Conservation (phyloP, 1,139 yeast genomes). For the Sugiyamaella japonica region DNA sequence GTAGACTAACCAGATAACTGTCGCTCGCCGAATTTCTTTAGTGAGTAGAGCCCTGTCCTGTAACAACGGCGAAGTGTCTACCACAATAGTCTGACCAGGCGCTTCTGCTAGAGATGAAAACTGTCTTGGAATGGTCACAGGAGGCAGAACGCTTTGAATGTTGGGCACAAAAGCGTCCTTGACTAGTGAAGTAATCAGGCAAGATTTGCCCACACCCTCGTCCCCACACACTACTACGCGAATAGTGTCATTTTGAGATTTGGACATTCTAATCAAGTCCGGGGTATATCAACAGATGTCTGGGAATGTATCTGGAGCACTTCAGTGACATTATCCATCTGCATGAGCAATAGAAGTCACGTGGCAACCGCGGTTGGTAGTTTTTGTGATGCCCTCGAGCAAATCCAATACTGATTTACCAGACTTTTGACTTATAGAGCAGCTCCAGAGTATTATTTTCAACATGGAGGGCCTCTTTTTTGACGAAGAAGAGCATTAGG, state of each 20-base stretch:
- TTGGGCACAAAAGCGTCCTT: conserved; percentile 77
- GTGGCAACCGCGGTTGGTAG: neutral
- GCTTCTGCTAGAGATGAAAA: conserved; percentile 55
- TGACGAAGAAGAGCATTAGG: too few relatives aligned
- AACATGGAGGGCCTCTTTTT: too few relatives aligned
- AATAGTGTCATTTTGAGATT: conserved; percentile 42
- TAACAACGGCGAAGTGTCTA: conserved; percentile 67
- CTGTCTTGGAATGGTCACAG: conserved; percentile 74
- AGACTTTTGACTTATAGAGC: too few relatives aligned
- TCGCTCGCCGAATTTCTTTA: conserved; percentile 77
- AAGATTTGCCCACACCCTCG: conserved; percentile 54
- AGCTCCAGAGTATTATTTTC: too few relatives aligned
- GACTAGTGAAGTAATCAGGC: conserved; percentile 73
- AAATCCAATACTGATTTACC: too few relatives aligned
- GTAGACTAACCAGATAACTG: conserved; percentile 89
- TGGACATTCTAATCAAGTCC: conserved; percentile 10
- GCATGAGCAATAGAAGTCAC: neutral
- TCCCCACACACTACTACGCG: conserved; percentile 95
- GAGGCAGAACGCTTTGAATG: conserved; percentile 75
- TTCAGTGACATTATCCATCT: too few relatives aligned
- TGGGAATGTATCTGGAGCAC: too few relatives aligned
- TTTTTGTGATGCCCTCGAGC: too few relatives aligned
- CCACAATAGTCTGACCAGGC: conserved; percentile 60
- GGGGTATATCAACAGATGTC: neutral
- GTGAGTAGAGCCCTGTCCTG: conserved; percentile 63